Evolutionary conservation across 805 yeast species (phyloP).

Genomic region (Lachancea thermotolerans): DNA sequence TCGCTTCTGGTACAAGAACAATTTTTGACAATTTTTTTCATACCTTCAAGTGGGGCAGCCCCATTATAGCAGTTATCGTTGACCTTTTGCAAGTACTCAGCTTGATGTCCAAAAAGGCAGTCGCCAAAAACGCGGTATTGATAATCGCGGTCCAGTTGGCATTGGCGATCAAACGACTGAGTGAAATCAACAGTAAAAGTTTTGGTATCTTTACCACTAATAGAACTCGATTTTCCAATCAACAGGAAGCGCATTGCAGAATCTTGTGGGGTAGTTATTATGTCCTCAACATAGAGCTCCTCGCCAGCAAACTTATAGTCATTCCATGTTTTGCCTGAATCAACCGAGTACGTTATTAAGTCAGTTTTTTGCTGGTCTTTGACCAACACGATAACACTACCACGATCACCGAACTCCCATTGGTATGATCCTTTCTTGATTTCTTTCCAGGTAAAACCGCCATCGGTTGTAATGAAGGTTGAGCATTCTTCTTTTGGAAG

Average conservation of each 20-base stretch:
- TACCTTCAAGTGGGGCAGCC: slow-evolving; percentile 50
- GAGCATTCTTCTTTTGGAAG: slow-evolving; percentile 44
- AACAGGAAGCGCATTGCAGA: slow-evolving; percentile 74
- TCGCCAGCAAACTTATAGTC: slow-evolving; percentile 56
- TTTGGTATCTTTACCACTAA: slow-evolving; percentile 40
- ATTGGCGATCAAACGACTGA: slow-evolving; percentile 44
- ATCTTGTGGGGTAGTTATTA: slow-evolving; percentile 88
- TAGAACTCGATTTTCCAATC: slow-evolving; percentile 43
- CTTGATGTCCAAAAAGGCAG: slow-evolving; percentile 69
- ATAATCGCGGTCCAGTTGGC: slow-evolving; percentile 53
- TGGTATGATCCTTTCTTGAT: slow-evolving; percentile 63
- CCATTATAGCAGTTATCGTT: slow-evolving; percentile 62
- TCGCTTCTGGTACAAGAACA: slow-evolving; percentile 85
- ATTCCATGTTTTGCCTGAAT: slow-evolving; percentile 75
- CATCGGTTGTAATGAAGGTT: slow-evolving; percentile 81
- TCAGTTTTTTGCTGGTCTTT: slow-evolving; percentile 53
- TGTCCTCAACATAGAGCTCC: slow-evolving; percentile 53
- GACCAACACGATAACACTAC: slow-evolving; percentile 74
- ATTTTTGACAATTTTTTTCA: slow-evolving; percentile 49
- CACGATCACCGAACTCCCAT: slow-evolving; percentile 98
- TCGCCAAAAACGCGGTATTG: slow-evolving; percentile 54
- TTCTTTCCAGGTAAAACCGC: slow-evolving; percentile 84
- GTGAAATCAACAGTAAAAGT: slow-evolving; percentile 55
- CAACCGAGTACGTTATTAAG: slow-evolving; percentile 55
- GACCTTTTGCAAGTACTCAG: slow-evolving; percentile 51